A percentile compares a stretch with the other conserved stretches of the same genome.
phyloP scores from a whole-genome alignment of 164 flowering plant species.

The Malania oleifera region DNA sequence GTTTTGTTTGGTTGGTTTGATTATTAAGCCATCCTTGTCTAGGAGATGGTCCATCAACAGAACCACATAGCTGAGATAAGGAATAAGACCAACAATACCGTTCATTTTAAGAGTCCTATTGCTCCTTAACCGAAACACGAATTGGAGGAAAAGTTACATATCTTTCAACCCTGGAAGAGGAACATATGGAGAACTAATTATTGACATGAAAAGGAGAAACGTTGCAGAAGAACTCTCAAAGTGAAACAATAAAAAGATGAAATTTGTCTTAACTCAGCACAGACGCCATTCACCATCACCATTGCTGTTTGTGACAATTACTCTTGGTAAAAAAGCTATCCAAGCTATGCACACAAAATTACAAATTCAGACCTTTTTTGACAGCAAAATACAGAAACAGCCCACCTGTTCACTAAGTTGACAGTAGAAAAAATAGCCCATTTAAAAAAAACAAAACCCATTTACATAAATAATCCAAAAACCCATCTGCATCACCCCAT shows the following conservation, averaged over 20 bases:
- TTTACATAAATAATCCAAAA: constrained; percentile 19
- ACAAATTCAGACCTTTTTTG: neutral
- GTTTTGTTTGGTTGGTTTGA: constrained; percentile 8
- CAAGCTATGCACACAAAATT: neutral
- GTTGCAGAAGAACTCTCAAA: neutral
- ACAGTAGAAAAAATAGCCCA: constrained; percentile 9
- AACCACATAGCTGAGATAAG: neutral
- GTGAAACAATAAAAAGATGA: neutral
- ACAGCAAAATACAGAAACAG: neutral
- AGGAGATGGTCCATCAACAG: constrained; percentile 2
- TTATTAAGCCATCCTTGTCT: constrained; percentile 11
- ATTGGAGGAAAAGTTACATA: neutral
- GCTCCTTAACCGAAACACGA: neutral
- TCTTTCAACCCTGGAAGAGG: neutral
- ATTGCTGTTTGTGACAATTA: neutral
- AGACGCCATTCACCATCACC: neutral
- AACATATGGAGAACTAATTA: neutral
- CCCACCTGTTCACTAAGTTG: constrained; percentile 9
- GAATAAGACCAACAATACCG: neutral
- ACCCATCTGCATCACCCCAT: constrained; percentile 34
- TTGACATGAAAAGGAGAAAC: constrained; percentile 3
- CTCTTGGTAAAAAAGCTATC: neutral
- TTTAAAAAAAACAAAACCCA: constrained; percentile 12
- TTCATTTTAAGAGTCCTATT: neutral
- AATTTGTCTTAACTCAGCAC: neutral